These are phyloP conservation scores for Ceratobasidium sp. DNA, from an alignment of 1,284 basidiomycete genomes.

Conservation along the genomic window DNA sequence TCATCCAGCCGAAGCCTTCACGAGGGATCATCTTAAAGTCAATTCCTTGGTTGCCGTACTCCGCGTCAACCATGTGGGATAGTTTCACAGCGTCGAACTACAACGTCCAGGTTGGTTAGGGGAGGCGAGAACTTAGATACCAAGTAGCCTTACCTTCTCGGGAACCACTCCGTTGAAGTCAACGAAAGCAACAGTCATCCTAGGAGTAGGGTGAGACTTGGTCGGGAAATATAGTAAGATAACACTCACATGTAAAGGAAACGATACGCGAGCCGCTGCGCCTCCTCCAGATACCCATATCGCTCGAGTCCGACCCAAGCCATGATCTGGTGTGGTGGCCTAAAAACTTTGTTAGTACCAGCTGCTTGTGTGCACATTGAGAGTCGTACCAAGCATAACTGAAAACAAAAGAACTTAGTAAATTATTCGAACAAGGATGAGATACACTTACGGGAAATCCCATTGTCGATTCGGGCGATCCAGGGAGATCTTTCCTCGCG, in stretches of 20 bases:
- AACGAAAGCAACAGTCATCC: conserved; percentile 92
- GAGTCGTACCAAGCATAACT: conserved; percentile 46
- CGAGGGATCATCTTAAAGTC: conserved; percentile 97
- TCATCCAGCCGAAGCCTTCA: conserved; percentile 99
- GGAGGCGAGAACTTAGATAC: conserved; percentile 4
- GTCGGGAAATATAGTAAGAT: conserved; percentile 11
- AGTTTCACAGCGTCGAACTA: conserved; percentile 96
- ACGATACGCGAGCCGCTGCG: conserved; percentile 92
- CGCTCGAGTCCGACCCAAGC: conserved; percentile 97
- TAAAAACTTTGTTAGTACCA: conserved; percentile 55
- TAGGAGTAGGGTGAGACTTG: conserved; percentile 53
- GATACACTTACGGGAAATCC: conserved; percentile 82
- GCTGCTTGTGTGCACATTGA: neutral
- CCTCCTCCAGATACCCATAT: conserved; percentile 95
- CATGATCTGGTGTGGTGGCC: conserved; percentile 98
- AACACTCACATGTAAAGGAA: conserved; percentile 91
- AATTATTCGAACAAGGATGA: conserved; percentile 55
- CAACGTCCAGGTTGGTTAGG: conserved; percentile 1
- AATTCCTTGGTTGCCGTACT: conserved; percentile 98
- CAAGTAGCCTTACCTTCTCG: conserved; percentile 76
- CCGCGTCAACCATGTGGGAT: conserved; percentile 95
- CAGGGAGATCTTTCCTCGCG: conserved; percentile 92
- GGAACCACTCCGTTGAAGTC: conserved; percentile 98
- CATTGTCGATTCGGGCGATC: conserved; percentile 99
- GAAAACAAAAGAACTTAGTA: conserved; percentile 2